phyloP scores from a whole-genome alignment of 2,329 filamentous ascomycete species.

The Pestalotiopsis sp. region DNA sequence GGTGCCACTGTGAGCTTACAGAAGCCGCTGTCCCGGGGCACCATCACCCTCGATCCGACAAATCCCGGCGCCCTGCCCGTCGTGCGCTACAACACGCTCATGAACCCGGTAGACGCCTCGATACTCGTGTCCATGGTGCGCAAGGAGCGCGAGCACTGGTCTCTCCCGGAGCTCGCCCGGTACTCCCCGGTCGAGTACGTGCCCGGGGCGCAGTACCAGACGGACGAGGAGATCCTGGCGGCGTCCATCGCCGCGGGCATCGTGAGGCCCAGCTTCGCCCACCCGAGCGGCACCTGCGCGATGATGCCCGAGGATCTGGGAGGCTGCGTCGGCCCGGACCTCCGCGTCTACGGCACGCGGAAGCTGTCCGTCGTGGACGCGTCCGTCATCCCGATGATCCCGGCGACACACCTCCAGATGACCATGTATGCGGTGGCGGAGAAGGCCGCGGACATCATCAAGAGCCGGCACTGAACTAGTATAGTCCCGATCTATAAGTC shows the following conservation, averaged over 20 bases:
- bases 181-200: constrained; percentile 38
- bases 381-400: constrained; percentile 37
- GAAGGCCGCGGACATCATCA: constrained; percentile 34
- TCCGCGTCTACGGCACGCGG: constrained; percentile 37
- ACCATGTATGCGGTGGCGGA: constrained; percentile 35
- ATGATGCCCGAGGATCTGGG: constrained; percentile 36
- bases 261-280: constrained; percentile 26
- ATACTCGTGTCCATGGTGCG: constrained; percentile 43
- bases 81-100: constrained; percentile 45
- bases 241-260: constrained; percentile 22
- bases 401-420: constrained; percentile 34
- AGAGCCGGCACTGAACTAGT: constrained; percentile 3
- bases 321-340: constrained; percentile 36
- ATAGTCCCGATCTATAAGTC: neutral
- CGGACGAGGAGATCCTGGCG: constrained; percentile 33
- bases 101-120: constrained; percentile 55
- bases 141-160: constrained; percentile 36
- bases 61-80: constrained; percentile 49
- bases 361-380: constrained; percentile 39
- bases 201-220: constrained; percentile 29
- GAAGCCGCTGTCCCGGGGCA: constrained; percentile 54
- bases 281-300: constrained; percentile 32
- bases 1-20: constrained; percentile 21
- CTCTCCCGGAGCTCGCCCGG: constrained; percentile 34
- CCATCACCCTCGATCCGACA: constrained; percentile 51